phyloP scores from a whole-genome alignment of 2,329 filamentous ascomycete genomes.

The Xylariaceae sp. region DNA sequence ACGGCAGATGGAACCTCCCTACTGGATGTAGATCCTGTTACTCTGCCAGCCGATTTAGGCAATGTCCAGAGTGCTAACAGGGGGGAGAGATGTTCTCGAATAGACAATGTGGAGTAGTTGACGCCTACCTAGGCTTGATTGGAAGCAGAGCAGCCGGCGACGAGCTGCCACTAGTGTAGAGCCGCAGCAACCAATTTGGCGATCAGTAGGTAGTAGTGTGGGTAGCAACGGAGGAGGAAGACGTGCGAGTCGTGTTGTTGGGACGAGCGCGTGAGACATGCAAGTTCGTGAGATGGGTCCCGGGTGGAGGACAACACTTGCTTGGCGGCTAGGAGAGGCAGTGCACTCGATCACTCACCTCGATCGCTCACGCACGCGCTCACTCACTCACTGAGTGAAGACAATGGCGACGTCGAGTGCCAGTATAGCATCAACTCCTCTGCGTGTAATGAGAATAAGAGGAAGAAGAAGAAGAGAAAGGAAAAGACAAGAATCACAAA shows the following conservation, averaged over 20 bases:
- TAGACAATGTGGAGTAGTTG: slow-evolving; percentile 38
- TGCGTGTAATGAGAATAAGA: neutral
- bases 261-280: slow-evolving; percentile 15
- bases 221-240: slow-evolving; percentile 5
- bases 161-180: slow-evolving; percentile 36
- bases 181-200: slow-evolving; percentile 30
- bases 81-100: slow-evolving; percentile 31
- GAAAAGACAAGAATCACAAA: neutral
- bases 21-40: slow-evolving; percentile 28
- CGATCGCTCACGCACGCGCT: neutral
- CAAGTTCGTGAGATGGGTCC: slow-evolving; percentile 13
- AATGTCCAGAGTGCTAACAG: slow-evolving; percentile 37
- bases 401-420: neutral
- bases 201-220: slow-evolving; percentile 19
- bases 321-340: slow-evolving; percentile 2
- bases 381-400: slow-evolving; percentile 6
- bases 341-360: neutral
- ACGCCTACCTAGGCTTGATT: slow-evolving; percentile 34
- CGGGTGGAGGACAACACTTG: slow-evolving; percentile 1
- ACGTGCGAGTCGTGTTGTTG: slow-evolving; percentile 5
- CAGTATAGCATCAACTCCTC: neutral
- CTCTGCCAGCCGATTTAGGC: slow-evolving; percentile 35
- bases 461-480: neutral
- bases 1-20: slow-evolving; percentile 30
- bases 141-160: slow-evolving; percentile 38